Conservation (phyloP, 2,329 filamentous ascomycete genomes). For the Colletotrichum higginsianum region DNA sequence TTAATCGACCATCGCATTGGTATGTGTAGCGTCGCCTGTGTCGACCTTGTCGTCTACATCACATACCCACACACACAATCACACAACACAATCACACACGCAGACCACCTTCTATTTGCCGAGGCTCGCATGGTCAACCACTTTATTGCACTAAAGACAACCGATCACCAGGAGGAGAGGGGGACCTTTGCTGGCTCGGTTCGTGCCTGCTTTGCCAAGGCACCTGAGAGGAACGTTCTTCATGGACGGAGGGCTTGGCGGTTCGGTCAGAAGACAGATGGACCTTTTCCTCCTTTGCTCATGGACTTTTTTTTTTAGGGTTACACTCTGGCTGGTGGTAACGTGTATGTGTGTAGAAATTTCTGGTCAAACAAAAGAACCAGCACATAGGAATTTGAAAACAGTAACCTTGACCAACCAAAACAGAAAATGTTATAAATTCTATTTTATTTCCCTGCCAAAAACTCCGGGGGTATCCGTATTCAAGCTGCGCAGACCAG, state of each 20-base stretch:
- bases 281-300: background rate
- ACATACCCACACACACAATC: too few relatives aligned
- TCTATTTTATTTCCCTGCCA: background rate
- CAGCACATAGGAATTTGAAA: slow-evolving; percentile 41
- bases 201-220: background rate
- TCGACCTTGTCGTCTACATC: too few relatives aligned
- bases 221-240: background rate
- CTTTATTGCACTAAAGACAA: background rate
- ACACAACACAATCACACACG: too few relatives aligned
- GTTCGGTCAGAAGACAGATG: background rate
- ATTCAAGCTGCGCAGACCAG: slow-evolving; percentile 23
- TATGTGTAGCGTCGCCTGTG: slow-evolving; percentile 2
- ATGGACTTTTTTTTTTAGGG: background rate
- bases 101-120: slow-evolving; percentile 1
- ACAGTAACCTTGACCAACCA: slow-evolving; percentile 8
- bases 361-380: slow-evolving; percentile 28
- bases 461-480: slow-evolving; percentile 47
- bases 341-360: slow-evolving; percentile 37
- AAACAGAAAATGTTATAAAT: background rate
- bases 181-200: background rate
- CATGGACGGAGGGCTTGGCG: background rate
- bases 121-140: background rate
- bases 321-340: slow-evolving; percentile 1
- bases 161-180: background rate
- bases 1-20: background rate